Evolutionary conservation across 805 yeast species (phyloP).

Genomic region (Candida krabiensis): DNA sequence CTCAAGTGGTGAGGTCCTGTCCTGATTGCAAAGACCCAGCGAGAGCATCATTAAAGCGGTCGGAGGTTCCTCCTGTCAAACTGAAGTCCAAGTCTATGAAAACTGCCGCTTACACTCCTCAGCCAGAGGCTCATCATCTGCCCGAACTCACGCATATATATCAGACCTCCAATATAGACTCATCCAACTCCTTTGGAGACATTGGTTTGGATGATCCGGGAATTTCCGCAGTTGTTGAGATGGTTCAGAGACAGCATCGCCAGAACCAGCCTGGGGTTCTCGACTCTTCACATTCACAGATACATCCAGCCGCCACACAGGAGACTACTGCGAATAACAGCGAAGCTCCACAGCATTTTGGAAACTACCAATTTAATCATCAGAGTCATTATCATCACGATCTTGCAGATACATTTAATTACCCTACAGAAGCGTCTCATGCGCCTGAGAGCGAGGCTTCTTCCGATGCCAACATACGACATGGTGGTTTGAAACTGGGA

Average conservation of each 20-base stretch:
- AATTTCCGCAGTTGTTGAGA: constrained; percentile 60
- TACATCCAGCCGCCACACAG: constrained; percentile 1
- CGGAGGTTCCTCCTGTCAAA: constrained; percentile 15
- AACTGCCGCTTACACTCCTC: constrained; percentile 3
- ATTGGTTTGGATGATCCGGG: constrained; percentile 37
- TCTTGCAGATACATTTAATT: constrained; percentile 6
- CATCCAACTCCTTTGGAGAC: constrained; percentile 36
- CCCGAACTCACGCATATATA: constrained; percentile 14
- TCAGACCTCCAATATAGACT: constrained; percentile 26
- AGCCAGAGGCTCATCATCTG: constrained; percentile 15
- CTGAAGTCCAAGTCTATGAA: constrained; percentile 5
- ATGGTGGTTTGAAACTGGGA: constrained; percentile 27
- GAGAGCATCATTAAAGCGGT: constrained; percentile 16
- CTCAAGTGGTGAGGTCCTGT: constrained; percentile 75
- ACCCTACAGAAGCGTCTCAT: constrained; percentile 24
- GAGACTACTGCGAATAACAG: constrained; percentile 18
- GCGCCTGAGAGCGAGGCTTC: constrained; percentile 60
- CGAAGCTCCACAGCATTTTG: constrained; percentile 15
- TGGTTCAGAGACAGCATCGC: constrained; percentile 40
- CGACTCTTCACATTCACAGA: constrained; percentile 1
- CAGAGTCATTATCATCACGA: constrained; percentile 13
- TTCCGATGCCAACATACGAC: constrained; percentile 57
- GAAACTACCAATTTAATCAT: constrained; percentile 13
- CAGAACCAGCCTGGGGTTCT: constrained; percentile 10
- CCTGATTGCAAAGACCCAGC: constrained; percentile 58